Evolutionary conservation across 208 protist genomes (phyloP), one percentile per base, ranked within the genome.

Genomic region (Wallacemonas sp.): DNA sequence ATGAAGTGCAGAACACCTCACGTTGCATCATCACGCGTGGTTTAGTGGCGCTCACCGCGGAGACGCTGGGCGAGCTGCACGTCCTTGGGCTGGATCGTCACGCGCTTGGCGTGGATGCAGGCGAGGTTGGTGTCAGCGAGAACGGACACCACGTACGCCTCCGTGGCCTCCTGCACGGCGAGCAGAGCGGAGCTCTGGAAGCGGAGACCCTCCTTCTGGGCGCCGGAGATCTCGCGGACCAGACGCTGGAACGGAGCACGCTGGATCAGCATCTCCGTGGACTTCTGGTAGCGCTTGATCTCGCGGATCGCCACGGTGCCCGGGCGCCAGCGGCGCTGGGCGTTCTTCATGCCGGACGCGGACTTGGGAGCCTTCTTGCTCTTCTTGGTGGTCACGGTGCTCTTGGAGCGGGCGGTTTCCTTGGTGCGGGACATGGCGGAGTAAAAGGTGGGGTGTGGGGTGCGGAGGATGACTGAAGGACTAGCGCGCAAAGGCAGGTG

Each of bases 281-380:
- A 79, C 74, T 88, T 87, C 79, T 93, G 87, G 83, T 86, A 93
- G 50, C 70, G 76, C 62, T 96, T 81, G 84, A 99, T 99, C 87
- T 99, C 98, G 77, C 97, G 89, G 55, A 99, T 92, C 33, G 98
- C 98, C 32, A 99, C 97, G 20, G 97, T 99, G 73, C 98, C 98
- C 64, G 97, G 98, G 69, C 97, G 82, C 93, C 95, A 99, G 74
- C 75, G 79, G 65, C 98, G 78, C 73, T 99, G 98, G 44, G 97
- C 93, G 89, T 98, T 98, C 92, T 99, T 99, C 48, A 99, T 80
- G 68, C 98, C 97, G 29, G 96, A 79, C 33, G 76, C 57, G 33
- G 89, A 93, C 88, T 98, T 98, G 67, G 93, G 88, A 23, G 98
- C 98, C 38, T 98, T 97, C 91, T 99, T 99, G 75, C 94, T 97